Evolutionary conservation across 179 eudicot species (phyloP), one percentile per base, ranked within the genome.

Genomic region (Spinacia oleracea): DNA sequence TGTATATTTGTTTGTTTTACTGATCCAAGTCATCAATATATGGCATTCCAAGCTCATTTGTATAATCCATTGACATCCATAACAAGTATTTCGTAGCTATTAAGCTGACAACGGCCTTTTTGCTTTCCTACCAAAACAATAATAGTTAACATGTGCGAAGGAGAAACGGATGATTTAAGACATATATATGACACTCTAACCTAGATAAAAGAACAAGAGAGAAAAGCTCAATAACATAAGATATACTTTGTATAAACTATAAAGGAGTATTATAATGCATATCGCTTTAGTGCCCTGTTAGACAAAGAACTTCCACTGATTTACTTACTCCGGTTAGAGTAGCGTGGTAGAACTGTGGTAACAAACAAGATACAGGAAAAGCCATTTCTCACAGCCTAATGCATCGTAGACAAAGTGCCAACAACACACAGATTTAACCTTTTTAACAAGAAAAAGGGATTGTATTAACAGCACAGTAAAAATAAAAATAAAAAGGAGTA

Each of bases 11-110:
- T 60, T 29, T 62, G 35, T 62, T 14, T 65, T 15, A 7, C 45
- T 65, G n/a, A 65, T 65, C 70, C 45, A 65, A 14, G 70, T 25
- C 43, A 34, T 23, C 34, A 65, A 18, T 18, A 18, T 63, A 31
- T 63, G 67, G 63, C 63, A 58, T 25, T 65, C 43, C 34, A 23
- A 65, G 43, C 70, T 65, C 42, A 65, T 65, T 65, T 35, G 23
- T 65, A 35, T 1, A 20, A 75, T 43, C 15, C 38, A 62, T 27
- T 42, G 46, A 29, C 9, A 45, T 9, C 34, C 32, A 31, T 20
- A 34, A 21, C 40, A 7, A 50, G 51, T 45, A 9, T 45, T 45
- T 45, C 14, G 50, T n/a, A 68, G 51, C 50, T 68, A 68, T 11
- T 20, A 76, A 31, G 63, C 35, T n/a, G 63, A 35, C 63, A 63